Evolutionary conservation across 257 asterid species (phyloP).

Genomic region (Linderniella brevidens): DNA sequence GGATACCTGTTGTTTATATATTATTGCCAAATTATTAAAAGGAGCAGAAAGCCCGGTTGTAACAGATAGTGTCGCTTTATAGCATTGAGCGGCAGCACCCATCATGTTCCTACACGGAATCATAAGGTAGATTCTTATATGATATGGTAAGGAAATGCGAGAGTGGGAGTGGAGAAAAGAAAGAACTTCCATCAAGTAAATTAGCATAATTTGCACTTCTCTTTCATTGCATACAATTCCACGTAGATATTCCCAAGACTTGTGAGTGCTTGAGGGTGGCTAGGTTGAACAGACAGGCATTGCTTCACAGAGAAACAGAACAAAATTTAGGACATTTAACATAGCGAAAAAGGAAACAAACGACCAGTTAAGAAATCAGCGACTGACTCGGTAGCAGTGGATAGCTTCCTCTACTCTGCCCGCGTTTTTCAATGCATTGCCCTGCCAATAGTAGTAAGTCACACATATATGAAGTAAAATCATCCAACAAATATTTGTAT

Average conservation of each 20-base stretch:
- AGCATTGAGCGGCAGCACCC: constrained; percentile 91
- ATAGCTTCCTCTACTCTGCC: constrained; percentile 93
- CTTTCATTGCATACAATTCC: constrained; percentile 60
- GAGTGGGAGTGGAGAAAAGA: too few relatives aligned
- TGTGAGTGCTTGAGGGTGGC: constrained; percentile 94
- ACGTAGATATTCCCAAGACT: constrained; percentile 94
- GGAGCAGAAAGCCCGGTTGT: constrained; percentile 97
- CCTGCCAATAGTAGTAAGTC: constrained; percentile 26
- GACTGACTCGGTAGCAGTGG: constrained; percentile 75
- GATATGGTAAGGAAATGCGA: too few relatives aligned
- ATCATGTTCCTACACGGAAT: constrained; percentile 99
- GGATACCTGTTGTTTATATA: constrained; percentile 91
- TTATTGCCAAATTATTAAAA: constrained; percentile 80
- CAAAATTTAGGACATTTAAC: too few relatives aligned
- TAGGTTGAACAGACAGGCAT: constrained; percentile 89
- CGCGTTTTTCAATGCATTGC: constrained; percentile 94
- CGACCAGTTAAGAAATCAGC: background rate
- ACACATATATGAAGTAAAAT: constrained; percentile 5
- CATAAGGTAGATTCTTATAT: too few relatives aligned
- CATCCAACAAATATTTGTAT: constrained; percentile 1
- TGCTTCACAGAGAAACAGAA: constrained; percentile 37
- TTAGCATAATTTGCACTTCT: constrained; percentile 3
- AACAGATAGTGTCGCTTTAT: constrained; percentile 79
- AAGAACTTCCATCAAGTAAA: background rate
- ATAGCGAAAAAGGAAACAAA: background rate